Conservation (phyloP, 2,329 filamentous ascomycete species). For the Onygenales sp. region DNA sequence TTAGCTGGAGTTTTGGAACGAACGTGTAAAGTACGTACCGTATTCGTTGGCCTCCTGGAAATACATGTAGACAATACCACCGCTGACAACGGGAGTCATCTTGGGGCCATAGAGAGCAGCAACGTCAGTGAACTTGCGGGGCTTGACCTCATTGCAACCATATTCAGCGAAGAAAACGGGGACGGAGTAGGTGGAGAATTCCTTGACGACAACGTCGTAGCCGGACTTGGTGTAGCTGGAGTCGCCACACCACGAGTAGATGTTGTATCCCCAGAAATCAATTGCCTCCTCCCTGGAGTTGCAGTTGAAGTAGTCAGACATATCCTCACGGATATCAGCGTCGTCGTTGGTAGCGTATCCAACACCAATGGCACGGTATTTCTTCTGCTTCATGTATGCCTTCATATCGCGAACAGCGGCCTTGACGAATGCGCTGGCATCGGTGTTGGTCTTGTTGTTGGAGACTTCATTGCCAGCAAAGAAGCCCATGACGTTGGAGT, state of each 20-base stretch:
- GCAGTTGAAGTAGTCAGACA: conserved; percentile 94
- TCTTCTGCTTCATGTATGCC: conserved; percentile 75
- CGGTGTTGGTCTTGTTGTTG: conserved; percentile 79
- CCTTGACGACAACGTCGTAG: conserved; percentile 71
- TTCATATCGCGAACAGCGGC: conserved; percentile 95
- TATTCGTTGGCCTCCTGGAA: conserved; percentile 87
- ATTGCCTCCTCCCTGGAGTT: conserved; percentile 52
- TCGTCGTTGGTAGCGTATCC: conserved; percentile 97
- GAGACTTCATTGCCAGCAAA: conserved; percentile 98
- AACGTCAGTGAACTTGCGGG: conserved; percentile 79
- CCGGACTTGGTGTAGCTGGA: conserved; percentile 68
- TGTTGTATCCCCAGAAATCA: conserved; percentile 99
- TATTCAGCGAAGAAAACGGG: conserved; percentile 99
- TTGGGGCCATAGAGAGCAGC: conserved; percentile 64
- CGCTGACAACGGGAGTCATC: conserved; percentile 85
- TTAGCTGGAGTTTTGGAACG: neutral
- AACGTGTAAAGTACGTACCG: conserved; percentile 42
- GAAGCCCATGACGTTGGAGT: conserved; percentile 91
- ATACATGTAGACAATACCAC: conserved; percentile 99
- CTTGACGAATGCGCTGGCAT: conserved; percentile 90
- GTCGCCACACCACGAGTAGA: conserved; percentile 97
- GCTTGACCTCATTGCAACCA: conserved; percentile 71
- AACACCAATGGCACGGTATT: conserved; percentile 71
- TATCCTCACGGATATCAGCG: conserved; percentile 64
- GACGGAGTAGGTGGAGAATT: conserved; percentile 82